Conservation (phyloP, 2,329 filamentous ascomycete species). For the Cadophora sp. region DNA sequence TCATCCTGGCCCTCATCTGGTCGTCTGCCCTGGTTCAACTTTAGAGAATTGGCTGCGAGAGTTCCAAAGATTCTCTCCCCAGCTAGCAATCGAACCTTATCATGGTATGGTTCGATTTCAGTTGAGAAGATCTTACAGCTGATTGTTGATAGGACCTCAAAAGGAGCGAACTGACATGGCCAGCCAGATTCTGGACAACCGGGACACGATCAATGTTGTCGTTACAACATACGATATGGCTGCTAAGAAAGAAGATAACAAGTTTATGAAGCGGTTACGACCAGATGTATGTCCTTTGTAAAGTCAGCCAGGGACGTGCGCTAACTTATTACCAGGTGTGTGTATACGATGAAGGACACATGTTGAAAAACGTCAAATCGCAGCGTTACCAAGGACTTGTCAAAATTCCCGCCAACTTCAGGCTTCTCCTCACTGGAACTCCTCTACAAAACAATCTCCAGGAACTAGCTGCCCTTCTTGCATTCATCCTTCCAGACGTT, state of each 20-base stretch:
- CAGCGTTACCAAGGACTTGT: constrained; percentile 81
- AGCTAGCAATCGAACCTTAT: constrained; percentile 74
- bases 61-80: constrained; percentile 85
- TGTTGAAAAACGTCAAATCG: constrained; percentile 87
- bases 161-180: constrained; percentile 72
- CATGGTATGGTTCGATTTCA: constrained; percentile 48
- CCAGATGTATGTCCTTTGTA: constrained; percentile 49
- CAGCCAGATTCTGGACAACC: constrained; percentile 67
- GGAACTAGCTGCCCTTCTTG: constrained; percentile 87
- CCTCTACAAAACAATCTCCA: constrained; percentile 94
- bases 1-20: constrained; percentile 75
- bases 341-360: constrained; percentile 94
- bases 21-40: constrained; percentile 92
- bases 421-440: constrained; percentile 87
- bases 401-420: constrained; percentile 79
- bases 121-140: background rate
- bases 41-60: constrained; percentile 96
- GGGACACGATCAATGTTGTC: constrained; percentile 72
- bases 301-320: background rate
- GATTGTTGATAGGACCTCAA: constrained; percentile 60
- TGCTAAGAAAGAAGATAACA: constrained; percentile 61
- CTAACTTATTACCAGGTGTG: constrained; percentile 39
- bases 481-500: constrained; percentile 89
- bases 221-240: constrained; percentile 77
- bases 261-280: constrained; percentile 65